Base-by-base conservation (phyloP, 805 yeast genomes). In the Middelhovenomyces tepae region DNA sequence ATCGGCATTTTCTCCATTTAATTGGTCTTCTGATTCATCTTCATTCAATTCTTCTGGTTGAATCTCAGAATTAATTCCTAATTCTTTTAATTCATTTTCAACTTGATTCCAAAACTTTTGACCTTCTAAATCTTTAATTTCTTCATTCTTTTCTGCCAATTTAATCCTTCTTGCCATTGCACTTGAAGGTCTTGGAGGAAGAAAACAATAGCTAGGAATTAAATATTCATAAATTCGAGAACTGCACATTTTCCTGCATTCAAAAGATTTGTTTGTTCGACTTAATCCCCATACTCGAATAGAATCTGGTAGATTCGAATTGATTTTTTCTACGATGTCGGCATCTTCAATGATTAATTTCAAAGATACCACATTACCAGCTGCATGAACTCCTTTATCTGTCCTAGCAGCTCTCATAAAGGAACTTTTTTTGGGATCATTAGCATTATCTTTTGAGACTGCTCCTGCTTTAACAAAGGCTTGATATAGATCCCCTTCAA, bases 341-440 rank as follows among this genome's bases (percentile, higher is more conserved):
- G 67, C 73, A 48, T 87, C 94, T 52, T 85, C 94, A 34, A 84
- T 68, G 47, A 84, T 83, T 66, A 87, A 60, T 54, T 87, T 87
- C 46, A 81, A 64, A 10, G 93, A 79, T 27, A 89, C 71, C 15
- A 86, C 85, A 54, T 87, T 87, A 18, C 96, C 96, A 2, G 95
- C 95, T 8, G 97, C 96, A 59, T 87, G 97, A 16, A 87, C 97
- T 40, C 96, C 97, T 57, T 89, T 89, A 57, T 87, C 97, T 6
- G 97, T 95, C 42, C 69, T 72, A 10, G 69, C 69, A 4, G 69
- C 69, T 3, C 69, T 47, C 42, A 57, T 78, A 51, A 89, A 82
- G 0, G 91, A 86, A 34, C 76, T 73, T 53, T 87, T 87, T 53
- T 84, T 86, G 48, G 87, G 73, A 53, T 89, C 96, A 38, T 76